Evolutionary conservation across 169 alveolate species (phyloP).

Genomic region (Plasmodium malariae): DNA sequence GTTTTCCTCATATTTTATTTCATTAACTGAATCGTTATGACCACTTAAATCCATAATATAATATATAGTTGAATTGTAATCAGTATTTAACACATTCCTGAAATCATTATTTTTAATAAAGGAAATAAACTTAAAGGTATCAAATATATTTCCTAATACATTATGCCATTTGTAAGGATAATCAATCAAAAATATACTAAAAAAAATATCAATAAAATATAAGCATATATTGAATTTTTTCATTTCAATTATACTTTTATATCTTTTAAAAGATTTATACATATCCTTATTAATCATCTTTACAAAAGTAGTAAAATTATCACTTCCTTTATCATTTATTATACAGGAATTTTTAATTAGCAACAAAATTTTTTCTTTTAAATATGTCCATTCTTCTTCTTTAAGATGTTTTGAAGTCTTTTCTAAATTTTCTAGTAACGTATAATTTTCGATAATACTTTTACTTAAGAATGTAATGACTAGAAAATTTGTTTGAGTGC

Average conservation of each 20-base stretch:
- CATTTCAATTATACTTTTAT: conserved; percentile 66
- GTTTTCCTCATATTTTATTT: background rate
- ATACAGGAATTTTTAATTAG: conserved; percentile 68
- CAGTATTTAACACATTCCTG: conserved; percentile 18
- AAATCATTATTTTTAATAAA: conserved; percentile 24
- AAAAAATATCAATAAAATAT: conserved; percentile 72
- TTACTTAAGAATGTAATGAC: conserved; percentile 47
- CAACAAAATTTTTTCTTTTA: conserved; percentile 38
- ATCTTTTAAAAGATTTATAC: conserved; percentile 65
- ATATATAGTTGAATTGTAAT: conserved; percentile 42
- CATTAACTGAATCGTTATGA: background rate
- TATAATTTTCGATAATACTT: conserved; percentile 28
- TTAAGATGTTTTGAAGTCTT: conserved; percentile 26
- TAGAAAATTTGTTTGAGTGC: background rate
- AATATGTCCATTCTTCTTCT: conserved; percentile 64
- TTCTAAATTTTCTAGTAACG: conserved; percentile 23
- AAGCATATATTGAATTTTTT: conserved; percentile 65
- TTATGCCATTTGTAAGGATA: conserved; percentile 63
- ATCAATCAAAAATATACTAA: conserved; percentile 44
- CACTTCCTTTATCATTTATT: conserved; percentile 3
- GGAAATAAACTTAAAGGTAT: conserved; percentile 60
- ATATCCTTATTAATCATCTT: conserved; percentile 40
- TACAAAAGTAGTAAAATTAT: conserved; percentile 6
- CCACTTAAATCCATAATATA: conserved; percentile 27
- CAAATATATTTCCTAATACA: conserved; percentile 33